These are phyloP conservation scores for Pythium dissotocum DNA, from an alignment of 352 stramenopile genomes.

Conservation along the genomic window DNA sequence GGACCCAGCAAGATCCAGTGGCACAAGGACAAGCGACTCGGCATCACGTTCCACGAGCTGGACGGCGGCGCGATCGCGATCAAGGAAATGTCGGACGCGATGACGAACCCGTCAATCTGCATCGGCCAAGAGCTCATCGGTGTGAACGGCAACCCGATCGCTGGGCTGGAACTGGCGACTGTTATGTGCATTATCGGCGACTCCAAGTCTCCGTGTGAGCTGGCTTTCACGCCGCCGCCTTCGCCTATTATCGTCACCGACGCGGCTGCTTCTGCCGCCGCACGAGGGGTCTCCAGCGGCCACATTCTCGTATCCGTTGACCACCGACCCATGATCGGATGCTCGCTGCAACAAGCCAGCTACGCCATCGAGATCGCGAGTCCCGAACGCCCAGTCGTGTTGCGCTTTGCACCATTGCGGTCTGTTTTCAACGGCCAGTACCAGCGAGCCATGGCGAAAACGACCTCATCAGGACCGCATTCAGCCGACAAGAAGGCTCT, in stretches of 20 bases:
- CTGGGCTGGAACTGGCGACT: slow-evolving; percentile 34
- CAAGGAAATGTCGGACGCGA: slow-evolving; percentile 33
- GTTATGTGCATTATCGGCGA: slow-evolving; percentile 43
- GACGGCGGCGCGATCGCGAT: slow-evolving; percentile 41
- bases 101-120: slow-evolving; percentile 26
- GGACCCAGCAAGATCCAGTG: slow-evolving; percentile 40
- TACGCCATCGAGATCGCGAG: slow-evolving; percentile 32
- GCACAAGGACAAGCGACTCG: slow-evolving; percentile 46
- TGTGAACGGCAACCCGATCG: slow-evolving; percentile 40
- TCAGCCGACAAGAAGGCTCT: slow-evolving; percentile 23
- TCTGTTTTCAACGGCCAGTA: slow-evolving; percentile 11
- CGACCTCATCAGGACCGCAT: neutral
- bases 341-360: slow-evolving; percentile 36
- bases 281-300: slow-evolving; percentile 32
- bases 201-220: slow-evolving; percentile 39
- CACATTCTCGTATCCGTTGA: slow-evolving; percentile 47
- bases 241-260: slow-evolving; percentile 46
- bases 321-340: slow-evolving; percentile 36
- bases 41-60: slow-evolving; percentile 49
- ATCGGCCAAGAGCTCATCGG: slow-evolving; percentile 47
- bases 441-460: neutral
- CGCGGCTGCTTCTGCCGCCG: slow-evolving; percentile 28
- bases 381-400: slow-evolving; percentile 18
- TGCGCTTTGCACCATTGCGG: slow-evolving; percentile 34
- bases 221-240: slow-evolving; percentile 49